These are phyloP conservation scores for Pseudocercospora eumusae DNA, from an alignment of 2,329 filamentous ascomycete species.

Conservation along the genomic window DNA sequence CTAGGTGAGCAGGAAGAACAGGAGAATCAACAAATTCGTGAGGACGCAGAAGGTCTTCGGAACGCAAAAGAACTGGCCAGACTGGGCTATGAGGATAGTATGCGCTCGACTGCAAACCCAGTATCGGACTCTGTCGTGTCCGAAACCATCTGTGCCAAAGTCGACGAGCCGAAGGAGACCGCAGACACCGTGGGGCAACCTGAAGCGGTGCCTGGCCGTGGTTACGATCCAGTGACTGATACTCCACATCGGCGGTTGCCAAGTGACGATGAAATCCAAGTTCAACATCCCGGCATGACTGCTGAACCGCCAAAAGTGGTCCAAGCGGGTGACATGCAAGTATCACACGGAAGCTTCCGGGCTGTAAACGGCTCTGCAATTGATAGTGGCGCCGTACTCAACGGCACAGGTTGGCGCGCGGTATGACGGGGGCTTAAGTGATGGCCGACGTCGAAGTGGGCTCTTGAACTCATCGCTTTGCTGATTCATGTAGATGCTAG, in stretches of 20 bases:
- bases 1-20: slow-evolving; percentile 39
- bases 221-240: slow-evolving; percentile 20
- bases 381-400: slow-evolving; percentile 10
- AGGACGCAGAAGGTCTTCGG: slow-evolving; percentile 37
- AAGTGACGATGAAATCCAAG: slow-evolving; percentile 7
- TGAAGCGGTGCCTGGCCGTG: slow-evolving; percentile 6
- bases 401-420: slow-evolving; percentile 18
- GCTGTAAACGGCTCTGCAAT: slow-evolving; percentile 23
- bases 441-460: neutral
- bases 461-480: neutral
- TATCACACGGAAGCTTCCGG: slow-evolving; percentile 22
- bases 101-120: slow-evolving; percentile 5
- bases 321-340: neutral
- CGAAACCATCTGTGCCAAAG: neutral
- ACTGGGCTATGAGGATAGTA: slow-evolving; percentile 35
- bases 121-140: neutral
- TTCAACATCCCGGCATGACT: neutral
- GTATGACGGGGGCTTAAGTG: slow-evolving; percentile 11
- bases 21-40: slow-evolving; percentile 30
- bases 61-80: slow-evolving; percentile 36
- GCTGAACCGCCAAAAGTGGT: neutral
- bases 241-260: neutral
- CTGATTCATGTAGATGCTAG: slow-evolving; percentile 6
- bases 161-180: neutral
- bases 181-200: neutral